Evolutionary conservation across 345 rosid genomes (phyloP), one percentile per base, ranked within the genome.

Genomic region (Alliaria petiolata): DNA sequence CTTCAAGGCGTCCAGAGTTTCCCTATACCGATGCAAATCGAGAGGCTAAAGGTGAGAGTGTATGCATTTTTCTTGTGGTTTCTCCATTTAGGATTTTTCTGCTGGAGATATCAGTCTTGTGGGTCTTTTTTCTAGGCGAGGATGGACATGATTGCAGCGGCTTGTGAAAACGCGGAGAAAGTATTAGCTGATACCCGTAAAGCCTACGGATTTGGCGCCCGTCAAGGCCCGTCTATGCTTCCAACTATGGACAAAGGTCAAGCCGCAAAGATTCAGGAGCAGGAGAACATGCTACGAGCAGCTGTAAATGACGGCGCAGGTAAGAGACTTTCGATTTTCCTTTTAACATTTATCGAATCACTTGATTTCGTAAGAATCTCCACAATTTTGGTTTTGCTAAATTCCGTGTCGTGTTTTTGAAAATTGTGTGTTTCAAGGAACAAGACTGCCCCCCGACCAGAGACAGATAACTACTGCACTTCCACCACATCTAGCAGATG

Each of bases 121-220:
- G n/a, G 54, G 34, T 64, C 64, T 68, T n/a, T n/a, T n/a, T 5
- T 22, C 4, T 84, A 90, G 98, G 80, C 81, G 53, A 88, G 98
- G 78, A 87, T 95, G 19, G 90, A 87, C 16, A 87, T 81, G 92
- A 95, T 95, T 76, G 92, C 81, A 16, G 88, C 85, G 54, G 99
- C 96, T n/a, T 95, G 98, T 83, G 96, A 87, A 77, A 84, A 88
- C 84, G 97, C 96, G 38, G 98, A 85, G 78, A 87, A 86, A 78
- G 92, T 89, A 7, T 72, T 95, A 61, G 88, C 92, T 20, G 96
- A 91, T 51, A 85, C 96, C 4, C 93, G 93, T 54, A 88, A 91
- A 85, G 98, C 92, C 31, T 92, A 92, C 73, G 86, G 92, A 63
- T 78, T 87, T 52, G 92, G 92, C 46, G 59, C 85, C 35, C 91